Base-by-base conservation (phyloP, 345 rosid genomes). In the Bruguiera gymnorhiza region DNA sequence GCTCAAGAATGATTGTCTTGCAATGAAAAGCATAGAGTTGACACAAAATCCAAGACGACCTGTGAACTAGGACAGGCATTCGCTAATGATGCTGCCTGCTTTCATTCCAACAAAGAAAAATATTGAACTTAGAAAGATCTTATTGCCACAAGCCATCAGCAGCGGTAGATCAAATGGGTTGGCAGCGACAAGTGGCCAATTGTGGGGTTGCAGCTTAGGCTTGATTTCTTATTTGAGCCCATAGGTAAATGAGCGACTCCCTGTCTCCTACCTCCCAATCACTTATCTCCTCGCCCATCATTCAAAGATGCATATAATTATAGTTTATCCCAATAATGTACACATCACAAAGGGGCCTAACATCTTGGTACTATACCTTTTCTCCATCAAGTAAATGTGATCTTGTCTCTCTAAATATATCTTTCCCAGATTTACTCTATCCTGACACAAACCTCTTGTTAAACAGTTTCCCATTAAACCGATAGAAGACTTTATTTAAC, bases 251-350 rank as follows among this genome's bases (percentile, higher is more conserved):
- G 37, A 52, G 21, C 8, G 11, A 30, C 13, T 43, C 27, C 46
- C 46, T 52, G 66, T 64, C 66, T 52, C 70, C 66, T 37, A 58
- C 63, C 73, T n/a, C 53, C 52, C 74, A 37, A 8, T 69, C 73
- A 63, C 69, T 53, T 76, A 76, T 66, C 64, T 37, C 24, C 5
- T 52, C 13, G 20, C 72, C 66, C 68, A 75, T 65, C 56, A 50
- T 60, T 71, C 37, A 70, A 46, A 65, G 64, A 5, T 56, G 23
- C 65, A 55, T 58, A 24, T 2, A 19, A 1, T 65, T 72, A 11
- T 46, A 39, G 6, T 11, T 72, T 46, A 57, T 63, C 64, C 3
- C 48, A 55, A 20, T 27, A 21, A 55, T 56, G 46, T 29, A 48
- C n/a, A 26, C 18, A 36, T 19, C 10, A 24, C 26, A 20, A 3